Conservation (phyloP, 2,329 filamentous ascomycete genomes). For the Fusarium sp. region DNA sequence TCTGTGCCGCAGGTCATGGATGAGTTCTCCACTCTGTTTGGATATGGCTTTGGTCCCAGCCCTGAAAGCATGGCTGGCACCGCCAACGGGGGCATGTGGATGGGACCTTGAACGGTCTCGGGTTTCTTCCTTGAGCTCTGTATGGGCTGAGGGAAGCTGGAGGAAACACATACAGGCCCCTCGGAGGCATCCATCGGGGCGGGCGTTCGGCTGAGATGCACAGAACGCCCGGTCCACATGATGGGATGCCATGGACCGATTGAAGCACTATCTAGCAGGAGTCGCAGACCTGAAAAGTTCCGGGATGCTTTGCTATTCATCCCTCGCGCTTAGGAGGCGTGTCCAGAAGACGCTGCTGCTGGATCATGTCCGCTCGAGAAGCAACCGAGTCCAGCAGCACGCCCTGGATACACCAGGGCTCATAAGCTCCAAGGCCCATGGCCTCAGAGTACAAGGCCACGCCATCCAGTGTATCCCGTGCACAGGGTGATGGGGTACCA, state of each 20-base stretch:
- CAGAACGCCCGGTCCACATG: not conserved
- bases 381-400: not conserved
- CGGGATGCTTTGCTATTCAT: not conserved
- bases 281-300: not conserved
- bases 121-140: not conserved
- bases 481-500: not conserved
- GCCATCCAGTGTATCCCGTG: not conserved
- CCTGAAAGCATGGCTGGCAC: slow-evolving; percentile 44
- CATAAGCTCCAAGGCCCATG: not conserved
- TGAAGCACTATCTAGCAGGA: not conserved
- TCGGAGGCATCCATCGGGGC: not conserved
- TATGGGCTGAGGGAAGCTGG: slow-evolving; percentile 4
- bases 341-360: not conserved
- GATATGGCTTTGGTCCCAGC: slow-evolving; percentile 47
- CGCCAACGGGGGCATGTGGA: slow-evolving; percentile 43
- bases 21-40: slow-evolving; percentile 51
- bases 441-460: not conserved
- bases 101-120: slow-evolving; percentile 40
- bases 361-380: not conserved
- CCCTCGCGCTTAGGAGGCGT: not conserved
- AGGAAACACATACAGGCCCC: slow-evolving; percentile 10
- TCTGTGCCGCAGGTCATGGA: slow-evolving; percentile 54
- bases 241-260: not conserved
- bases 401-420: not conserved
- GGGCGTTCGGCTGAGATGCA: not conserved